phyloP scores from a whole-genome alignment of 129 eudicot genomes.

The Artemisia annua region DNA sequence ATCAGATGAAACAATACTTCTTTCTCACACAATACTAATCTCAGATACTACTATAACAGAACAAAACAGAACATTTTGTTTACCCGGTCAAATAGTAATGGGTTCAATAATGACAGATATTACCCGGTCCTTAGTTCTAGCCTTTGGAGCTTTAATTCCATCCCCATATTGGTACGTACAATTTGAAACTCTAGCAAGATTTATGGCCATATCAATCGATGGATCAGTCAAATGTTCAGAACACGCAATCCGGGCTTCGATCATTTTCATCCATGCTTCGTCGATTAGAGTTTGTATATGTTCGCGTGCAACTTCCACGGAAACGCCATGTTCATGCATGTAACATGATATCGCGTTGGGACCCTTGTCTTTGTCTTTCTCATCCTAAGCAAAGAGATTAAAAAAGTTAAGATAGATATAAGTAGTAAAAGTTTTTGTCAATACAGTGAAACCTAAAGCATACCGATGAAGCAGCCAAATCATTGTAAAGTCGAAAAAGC shows the following conservation, averaged over 20 bases:
- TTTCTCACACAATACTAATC: too few species aligned
- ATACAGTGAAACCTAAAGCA: background rate
- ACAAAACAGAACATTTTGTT: too few species aligned
- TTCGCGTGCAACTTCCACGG: background rate
- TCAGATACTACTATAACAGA: too few species aligned
- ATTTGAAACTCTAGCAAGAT: background rate
- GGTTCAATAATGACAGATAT: background rate
- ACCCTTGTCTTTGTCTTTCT: background rate
- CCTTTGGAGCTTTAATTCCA: background rate
- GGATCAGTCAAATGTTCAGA: background rate
- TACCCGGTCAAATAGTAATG: background rate
- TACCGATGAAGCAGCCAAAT: conserved; percentile 39
- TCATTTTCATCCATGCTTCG: conserved; percentile 3
- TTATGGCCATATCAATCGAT: background rate
- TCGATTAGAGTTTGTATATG: background rate
- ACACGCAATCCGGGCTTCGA: background rate
- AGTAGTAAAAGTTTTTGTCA: too few species aligned
- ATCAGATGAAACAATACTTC: too few species aligned
- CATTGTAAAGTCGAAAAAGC: conserved; percentile 44
- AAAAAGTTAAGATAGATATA: background rate
- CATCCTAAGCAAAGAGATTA: background rate
- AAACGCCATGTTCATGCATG: background rate
- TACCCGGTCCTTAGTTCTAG: background rate
- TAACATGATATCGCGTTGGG: conserved; percentile 1
- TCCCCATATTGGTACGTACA: background rate